phyloP scores from a whole-genome alignment of 192 early-diverging fungal genomes.

The Backusella macrospora region DNA sequence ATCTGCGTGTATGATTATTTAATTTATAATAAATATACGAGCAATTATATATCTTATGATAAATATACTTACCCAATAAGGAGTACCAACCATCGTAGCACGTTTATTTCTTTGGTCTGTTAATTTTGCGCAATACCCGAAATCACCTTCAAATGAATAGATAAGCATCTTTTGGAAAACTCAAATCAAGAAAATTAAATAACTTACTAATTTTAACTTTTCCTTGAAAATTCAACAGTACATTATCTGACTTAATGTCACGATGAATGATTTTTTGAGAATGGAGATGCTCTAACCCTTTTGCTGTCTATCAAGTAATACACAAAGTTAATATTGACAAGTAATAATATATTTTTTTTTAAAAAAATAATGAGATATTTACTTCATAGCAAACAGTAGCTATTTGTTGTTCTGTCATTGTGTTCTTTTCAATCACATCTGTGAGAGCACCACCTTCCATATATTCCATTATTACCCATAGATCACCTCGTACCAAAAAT shows the following conservation, averaged over 20 bases:
- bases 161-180: not conserved
- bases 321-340: not conserved
- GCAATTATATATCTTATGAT: not conserved
- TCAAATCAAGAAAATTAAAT: not conserved
- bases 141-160: slow-evolving; percentile 62
- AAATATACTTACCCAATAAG: slow-evolving; percentile 70
- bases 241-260: slow-evolving; percentile 89
- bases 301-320: slow-evolving; percentile 50
- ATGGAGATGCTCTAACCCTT: slow-evolving; percentile 81
- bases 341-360: not conserved
- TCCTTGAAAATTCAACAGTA: slow-evolving; percentile 67
- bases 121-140: slow-evolving; percentile 85
- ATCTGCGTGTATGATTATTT: slow-evolving; percentile 48
- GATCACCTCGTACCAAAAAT: slow-evolving; percentile 75
- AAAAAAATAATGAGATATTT: not conserved
- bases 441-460: slow-evolving; percentile 91
- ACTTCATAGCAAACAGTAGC: slow-evolving; percentile 77
- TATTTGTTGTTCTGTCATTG: slow-evolving; percentile 84
- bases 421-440: slow-evolving; percentile 80
- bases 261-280: slow-evolving; percentile 78
- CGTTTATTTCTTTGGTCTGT: slow-evolving; percentile 72
- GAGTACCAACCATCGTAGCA: slow-evolving; percentile 86
- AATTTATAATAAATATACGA: not conserved
- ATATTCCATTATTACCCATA: slow-evolving; percentile 93
- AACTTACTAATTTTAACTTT: slow-evolving; percentile 74